A percentile compares a stretch with the other conserved stretches of the same genome.
Evolutionary conservation across 2,329 filamentous ascomycete genomes (phyloP).

Genomic region (Cytospora mali): DNA sequence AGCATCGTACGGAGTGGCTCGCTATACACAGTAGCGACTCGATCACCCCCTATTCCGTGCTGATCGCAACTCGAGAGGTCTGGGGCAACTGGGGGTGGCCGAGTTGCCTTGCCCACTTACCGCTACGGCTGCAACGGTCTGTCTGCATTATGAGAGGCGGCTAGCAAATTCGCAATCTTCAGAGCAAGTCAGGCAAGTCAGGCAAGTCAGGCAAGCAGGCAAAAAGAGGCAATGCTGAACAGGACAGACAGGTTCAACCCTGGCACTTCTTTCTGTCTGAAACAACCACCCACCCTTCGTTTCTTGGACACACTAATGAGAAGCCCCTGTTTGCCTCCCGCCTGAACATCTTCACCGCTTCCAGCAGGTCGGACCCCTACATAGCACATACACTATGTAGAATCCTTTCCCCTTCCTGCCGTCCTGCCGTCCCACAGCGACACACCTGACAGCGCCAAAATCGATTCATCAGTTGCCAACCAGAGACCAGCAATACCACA

Average conservation of each 20-base stretch:
- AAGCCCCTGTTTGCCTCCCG: constrained; percentile 3
- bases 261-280: constrained; percentile 2
- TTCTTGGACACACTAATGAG: neutral
- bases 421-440: neutral
- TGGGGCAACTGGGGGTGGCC: constrained; percentile 27
- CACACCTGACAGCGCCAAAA: neutral
- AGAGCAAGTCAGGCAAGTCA: too few species aligned
- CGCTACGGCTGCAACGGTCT: neutral
- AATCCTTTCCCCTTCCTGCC: too few species aligned
- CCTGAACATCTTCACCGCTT: constrained; percentile 15
- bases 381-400: neutral
- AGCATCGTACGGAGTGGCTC: too few species aligned
- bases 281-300: constrained; percentile 20
- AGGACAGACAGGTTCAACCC: neutral
- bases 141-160: neutral
- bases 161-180: neutral
- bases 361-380: constrained; percentile 9
- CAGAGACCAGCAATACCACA: neutral
- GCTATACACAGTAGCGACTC: neutral
- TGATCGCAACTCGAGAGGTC: constrained; percentile 25
- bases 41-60: constrained; percentile 26
- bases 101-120: constrained; percentile 6
- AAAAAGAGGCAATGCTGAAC: too few species aligned
- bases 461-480: constrained; percentile 2
- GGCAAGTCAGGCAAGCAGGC: too few species aligned